A percentile compares a stretch with the other conserved stretches of the same genome.
These are phyloP conservation scores for Phaseolus lunatus DNA, from an alignment of 306 rosid genomes.

Conservation along the genomic window DNA sequence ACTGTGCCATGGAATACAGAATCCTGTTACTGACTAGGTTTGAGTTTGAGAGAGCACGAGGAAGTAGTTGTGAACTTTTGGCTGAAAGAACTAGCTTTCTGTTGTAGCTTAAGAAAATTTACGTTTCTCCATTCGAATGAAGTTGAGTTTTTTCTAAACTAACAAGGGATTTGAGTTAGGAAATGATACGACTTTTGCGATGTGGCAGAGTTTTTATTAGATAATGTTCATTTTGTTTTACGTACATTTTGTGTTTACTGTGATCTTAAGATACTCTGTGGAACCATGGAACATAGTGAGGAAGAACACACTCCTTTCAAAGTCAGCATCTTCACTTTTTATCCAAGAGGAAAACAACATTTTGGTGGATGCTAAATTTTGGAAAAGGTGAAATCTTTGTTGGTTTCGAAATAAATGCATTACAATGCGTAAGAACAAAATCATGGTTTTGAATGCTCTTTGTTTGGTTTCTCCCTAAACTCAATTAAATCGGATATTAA, in stretches of 20 bases:
- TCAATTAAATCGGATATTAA: too few relatives aligned
- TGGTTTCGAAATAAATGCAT: neutral
- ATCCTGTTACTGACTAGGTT: slow-evolving; percentile 65
- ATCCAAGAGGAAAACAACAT: too few relatives aligned
- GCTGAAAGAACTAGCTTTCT: slow-evolving; percentile 55
- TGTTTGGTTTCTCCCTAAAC: too few relatives aligned
- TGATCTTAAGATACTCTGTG: neutral
- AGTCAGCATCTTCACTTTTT: too few relatives aligned
- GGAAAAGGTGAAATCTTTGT: neutral
- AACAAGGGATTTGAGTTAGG: slow-evolving; percentile 51
- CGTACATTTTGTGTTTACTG: slow-evolving; percentile 37
- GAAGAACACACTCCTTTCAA: neutral
- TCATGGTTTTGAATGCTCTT: too few relatives aligned
- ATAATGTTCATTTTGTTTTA: slow-evolving; percentile 31
- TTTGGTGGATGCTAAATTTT: too few relatives aligned
- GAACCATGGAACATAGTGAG: neutral
- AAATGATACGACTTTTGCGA: slow-evolving; percentile 46
- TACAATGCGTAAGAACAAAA: neutral
- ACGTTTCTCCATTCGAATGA: slow-evolving; percentile 30
- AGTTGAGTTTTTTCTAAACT: slow-evolving; percentile 50
- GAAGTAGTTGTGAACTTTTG: slow-evolving; percentile 56
- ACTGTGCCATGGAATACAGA: slow-evolving; percentile 55
- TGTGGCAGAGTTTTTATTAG: slow-evolving; percentile 48
- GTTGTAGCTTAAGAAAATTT: slow-evolving; percentile 63
- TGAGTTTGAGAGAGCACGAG: slow-evolving; percentile 55